Evolutionary conservation across 2,329 filamentous ascomycete species (phyloP).

Genomic region (Tolypocladium endophyticum): DNA sequence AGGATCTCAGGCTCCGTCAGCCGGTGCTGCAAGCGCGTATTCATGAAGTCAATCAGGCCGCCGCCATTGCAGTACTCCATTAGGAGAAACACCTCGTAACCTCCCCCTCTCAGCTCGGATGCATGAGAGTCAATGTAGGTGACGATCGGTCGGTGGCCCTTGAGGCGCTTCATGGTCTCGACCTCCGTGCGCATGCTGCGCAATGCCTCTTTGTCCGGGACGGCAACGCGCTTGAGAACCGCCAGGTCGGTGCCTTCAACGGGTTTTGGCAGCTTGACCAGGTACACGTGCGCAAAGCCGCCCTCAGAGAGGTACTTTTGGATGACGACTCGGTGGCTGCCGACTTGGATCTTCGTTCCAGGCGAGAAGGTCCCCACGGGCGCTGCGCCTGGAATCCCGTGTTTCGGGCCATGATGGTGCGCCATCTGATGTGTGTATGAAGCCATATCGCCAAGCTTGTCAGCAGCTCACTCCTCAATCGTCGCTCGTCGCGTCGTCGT

Average conservation of each 20-base stretch:
- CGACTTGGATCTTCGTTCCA: conserved; percentile 94
- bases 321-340: conserved; percentile 83
- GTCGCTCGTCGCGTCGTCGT: background rate
- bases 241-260: conserved; percentile 70
- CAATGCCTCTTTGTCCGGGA: conserved; percentile 89
- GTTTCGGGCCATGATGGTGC: conserved; percentile 14
- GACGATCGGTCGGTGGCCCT: conserved; percentile 91
- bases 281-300: conserved; percentile 96
- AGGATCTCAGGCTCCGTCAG: conserved; percentile 96
- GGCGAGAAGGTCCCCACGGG: conserved; percentile 83
- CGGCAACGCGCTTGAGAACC: conserved; percentile 89
- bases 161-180: conserved; percentile 99
- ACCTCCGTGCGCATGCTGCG: conserved; percentile 97
- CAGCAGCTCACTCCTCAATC: background rate
- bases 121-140: conserved; percentile 98
- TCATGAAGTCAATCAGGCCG: conserved; percentile 98
- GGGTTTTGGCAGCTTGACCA: conserved; percentile 74
- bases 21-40: conserved; percentile 89
- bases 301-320: conserved; percentile 97
- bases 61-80: conserved; percentile 98
- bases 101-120: conserved; percentile 81
- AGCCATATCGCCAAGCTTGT: conserved; percentile 17
- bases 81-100: conserved; percentile 94
- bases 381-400: conserved; percentile 32
- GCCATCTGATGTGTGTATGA: conserved; percentile 24